Conservation (phyloP, 176 grass and related monocot species). For the Tuctoria greenei region DNA sequence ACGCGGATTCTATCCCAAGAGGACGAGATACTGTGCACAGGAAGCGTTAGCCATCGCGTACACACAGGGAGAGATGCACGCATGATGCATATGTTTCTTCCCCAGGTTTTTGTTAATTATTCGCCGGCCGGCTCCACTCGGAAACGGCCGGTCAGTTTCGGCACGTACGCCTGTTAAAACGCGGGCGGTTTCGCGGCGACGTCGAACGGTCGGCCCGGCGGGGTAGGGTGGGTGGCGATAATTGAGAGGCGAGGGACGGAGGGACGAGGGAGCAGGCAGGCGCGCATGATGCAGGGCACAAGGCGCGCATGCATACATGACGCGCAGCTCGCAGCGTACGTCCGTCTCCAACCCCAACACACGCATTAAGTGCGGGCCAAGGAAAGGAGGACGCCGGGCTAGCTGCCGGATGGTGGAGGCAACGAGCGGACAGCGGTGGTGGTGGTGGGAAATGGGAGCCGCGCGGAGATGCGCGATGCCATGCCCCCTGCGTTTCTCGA, state of each 20-base stretch:
- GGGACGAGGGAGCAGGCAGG: neutral
- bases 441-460: neutral
- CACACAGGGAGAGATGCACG: neutral
- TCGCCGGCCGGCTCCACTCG: constrained; percentile 12
- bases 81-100: neutral
- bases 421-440: too few species aligned
- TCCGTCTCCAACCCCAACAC: constrained; percentile 27
- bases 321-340: constrained; percentile 1
- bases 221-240: neutral
- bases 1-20: neutral
- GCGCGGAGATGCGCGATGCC: constrained; percentile 2
- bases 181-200: constrained; percentile 17
- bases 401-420: too few species aligned
- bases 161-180: neutral
- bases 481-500: neutral
- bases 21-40: neutral
- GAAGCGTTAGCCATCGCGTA: neutral
- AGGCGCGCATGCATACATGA: neutral
- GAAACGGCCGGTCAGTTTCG: constrained; percentile 38
- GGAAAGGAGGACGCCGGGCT: constrained; percentile 22
- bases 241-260: neutral
- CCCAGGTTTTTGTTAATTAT: neutral
- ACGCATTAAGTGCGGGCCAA: constrained; percentile 32
- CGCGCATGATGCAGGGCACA: neutral
- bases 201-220: neutral